Evolutionary conservation across 192 early-diverging fungal genomes (phyloP), one percentile per base, ranked within the genome.

Genomic region (Backusella parvicylindrica): DNA sequence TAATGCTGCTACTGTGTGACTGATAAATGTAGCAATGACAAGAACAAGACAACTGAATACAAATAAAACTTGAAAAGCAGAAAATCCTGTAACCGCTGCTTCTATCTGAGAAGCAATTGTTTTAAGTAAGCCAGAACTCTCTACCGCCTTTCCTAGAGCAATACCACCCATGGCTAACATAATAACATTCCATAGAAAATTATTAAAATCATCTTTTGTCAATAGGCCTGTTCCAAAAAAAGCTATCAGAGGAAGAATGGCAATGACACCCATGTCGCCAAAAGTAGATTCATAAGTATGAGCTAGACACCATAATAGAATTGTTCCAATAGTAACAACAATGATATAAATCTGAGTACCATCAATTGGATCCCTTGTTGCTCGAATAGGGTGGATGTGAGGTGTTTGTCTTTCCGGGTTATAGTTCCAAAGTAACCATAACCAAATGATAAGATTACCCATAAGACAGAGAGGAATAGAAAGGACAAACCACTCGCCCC

Each of bases 261-360:
- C 97, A 78, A 97, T 90, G 6, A 97, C 85, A 38, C 97, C 97
- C 97, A 98, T 98, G 77, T 97, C 95, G 41, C 97, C 97, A 76
- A 98, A 85, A 16, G 93, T 75, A 37, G 74, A 79, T 74, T 94
- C 90, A 49, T 97, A 81, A 7, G 78, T 84, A 37, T 91, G 90
- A 76, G 93, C 93, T 43, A 93, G 72, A 75, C 97, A 98, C 97
- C 97, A 98, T 43, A 98, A 83, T 1, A 86, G 68, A 72, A 98
- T 97, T 2, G 97, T 97, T 7, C 81, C 33, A 0, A 91, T 13
- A 0, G 90, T 94, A 37, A 97, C 91, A 12, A 65, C 65, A 28
- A 88, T 85, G 28, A 99, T 90, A 80, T 92, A 97, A 68, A 91
- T 81, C 81, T 99, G 97, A 6, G 86, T 86, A 18, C 71, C 53